These are phyloP conservation scores for Dorcoceras hygrometricum DNA, from an alignment of 257 asterid species.

Conservation along the genomic window DNA sequence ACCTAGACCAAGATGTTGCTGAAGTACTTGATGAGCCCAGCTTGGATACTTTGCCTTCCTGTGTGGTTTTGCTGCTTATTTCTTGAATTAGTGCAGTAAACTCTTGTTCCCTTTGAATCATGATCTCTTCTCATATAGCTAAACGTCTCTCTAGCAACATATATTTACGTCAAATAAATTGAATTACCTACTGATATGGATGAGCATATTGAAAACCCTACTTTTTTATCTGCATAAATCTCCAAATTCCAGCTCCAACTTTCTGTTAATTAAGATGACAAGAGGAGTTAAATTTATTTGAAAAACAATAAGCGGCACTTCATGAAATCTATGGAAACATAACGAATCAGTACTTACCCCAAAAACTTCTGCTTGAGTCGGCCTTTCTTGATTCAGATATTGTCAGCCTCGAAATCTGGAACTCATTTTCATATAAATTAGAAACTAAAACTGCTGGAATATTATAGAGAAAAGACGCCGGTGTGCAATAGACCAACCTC, in stretches of 20 bases:
- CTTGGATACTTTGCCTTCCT: background rate
- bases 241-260: constrained; percentile 17
- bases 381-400: constrained; percentile 19
- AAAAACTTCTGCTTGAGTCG: background rate
- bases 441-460: constrained; percentile 20
- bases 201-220: background rate
- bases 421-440: constrained; percentile 32
- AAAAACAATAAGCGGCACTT: background rate
- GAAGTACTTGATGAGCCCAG: constrained; percentile 33
- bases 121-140: constrained; percentile 3
- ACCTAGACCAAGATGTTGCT: constrained; percentile 58
- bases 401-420: constrained; percentile 20
- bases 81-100: constrained; percentile 37
- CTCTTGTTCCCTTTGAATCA: constrained; percentile 48
- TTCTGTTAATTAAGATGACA: background rate
- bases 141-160: constrained; percentile 20
- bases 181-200: background rate
- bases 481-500: constrained; percentile 48
- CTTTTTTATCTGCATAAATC: background rate
- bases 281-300: background rate
- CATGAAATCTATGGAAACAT: background rate
- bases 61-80: constrained; percentile 17
- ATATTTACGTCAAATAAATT: constrained; percentile 17
- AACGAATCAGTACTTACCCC: background rate
- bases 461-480: constrained; percentile 41